Evolutionary conservation across 495 filamentous ascomycete genomes (phyloP).

Genomic region (Penicillium dipodomyicola): DNA sequence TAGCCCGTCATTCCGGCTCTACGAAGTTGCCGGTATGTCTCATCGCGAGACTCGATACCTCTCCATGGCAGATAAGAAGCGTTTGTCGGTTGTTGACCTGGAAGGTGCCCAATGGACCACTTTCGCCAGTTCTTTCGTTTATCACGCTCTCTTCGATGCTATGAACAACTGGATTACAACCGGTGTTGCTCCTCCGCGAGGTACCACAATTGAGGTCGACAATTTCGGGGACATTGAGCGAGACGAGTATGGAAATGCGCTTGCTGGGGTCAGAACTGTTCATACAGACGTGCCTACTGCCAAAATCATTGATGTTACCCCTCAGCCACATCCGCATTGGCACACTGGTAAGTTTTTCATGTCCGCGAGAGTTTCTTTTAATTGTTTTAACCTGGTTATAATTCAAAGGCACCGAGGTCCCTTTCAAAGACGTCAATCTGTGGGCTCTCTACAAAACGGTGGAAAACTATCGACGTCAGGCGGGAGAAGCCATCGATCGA

Average conservation of each 20-base stretch:
- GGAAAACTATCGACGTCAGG: not conserved
- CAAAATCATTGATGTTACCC: constrained; percentile 6
- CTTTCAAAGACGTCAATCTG: not conserved
- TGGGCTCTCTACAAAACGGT: constrained; percentile 1
- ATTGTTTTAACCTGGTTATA: not conserved
- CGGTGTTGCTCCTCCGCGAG: not conserved
- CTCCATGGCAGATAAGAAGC: constrained; percentile 3
- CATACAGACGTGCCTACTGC: constrained; percentile 13
- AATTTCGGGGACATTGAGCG: constrained; percentile 4
- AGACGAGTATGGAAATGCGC: constrained; percentile 10
- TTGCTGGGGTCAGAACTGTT: constrained; percentile 13
- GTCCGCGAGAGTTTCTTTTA: not conserved
- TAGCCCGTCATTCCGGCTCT: constrained; percentile 9
- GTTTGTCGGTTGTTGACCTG: not conserved
- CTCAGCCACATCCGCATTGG: constrained; percentile 9
- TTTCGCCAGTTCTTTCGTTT: constrained; percentile 12
- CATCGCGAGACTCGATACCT: constrained; percentile 14
- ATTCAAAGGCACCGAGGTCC: constrained; percentile 1
- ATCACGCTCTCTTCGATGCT: constrained; percentile 13
- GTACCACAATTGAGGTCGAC: not conserved
- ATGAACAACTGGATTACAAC: constrained; percentile 13
- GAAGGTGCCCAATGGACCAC: constrained; percentile 10
- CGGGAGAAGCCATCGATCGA: constrained; percentile 1
- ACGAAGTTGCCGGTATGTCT: constrained; percentile 15
- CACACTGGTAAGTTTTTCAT: constrained; percentile 8